Base-by-base conservation (phyloP, 2,329 filamentous ascomycete genomes). In the Dactylellina sp. region DNA sequence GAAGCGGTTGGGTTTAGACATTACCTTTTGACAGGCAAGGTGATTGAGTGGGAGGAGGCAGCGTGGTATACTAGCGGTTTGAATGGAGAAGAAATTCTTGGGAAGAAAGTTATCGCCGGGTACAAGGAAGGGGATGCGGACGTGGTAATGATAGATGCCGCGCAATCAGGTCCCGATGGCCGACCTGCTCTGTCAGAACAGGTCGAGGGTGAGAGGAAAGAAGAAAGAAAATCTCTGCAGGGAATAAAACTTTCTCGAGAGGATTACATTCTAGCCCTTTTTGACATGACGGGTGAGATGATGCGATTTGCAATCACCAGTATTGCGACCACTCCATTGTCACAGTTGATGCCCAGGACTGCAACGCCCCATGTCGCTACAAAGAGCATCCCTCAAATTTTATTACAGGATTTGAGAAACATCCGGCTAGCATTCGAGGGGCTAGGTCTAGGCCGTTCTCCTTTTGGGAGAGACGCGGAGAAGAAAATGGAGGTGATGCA, bases 281-380 rank as follows among this genome's bases (percentile, higher is more conserved):
- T 97, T 79, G 95, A 99, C 81, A 86, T 98, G 77, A 93, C 93
- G 0, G 95, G 95, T 40, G 95, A 99, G 83, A 85, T 98, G 84
- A 99, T 99, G 95, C 87, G 93, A 28, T 98, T 97, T 81, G 93
- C 92, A 0, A 95, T 97, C 56, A 93, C 93, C 4, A 88, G 89
- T 24, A 91, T 96, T 80, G 93, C 93, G 0, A 90, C 93, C 3
- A 89, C 62, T 0, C 62, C 71, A 0, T 18, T 66, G 16, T 50
- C 61, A 6, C 55, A 63, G 32, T 35, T 84, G 6, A 90, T 90
- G 12, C 82, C 82, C 44, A 80, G 86, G 20, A 12, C 42, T 75
- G 84, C 83, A 2, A 82, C 82, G 28, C 71, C 46, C 57, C 80
- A 76, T 74, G 70, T 75, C 56, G 64, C 71, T 12, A 37, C 63